Percentiles rank a stretch among this genome's conserved stretches.
phyloP scores from a whole-genome alignment of 768 basidiomycete genomes.

The Lentinula raphanica region DNA sequence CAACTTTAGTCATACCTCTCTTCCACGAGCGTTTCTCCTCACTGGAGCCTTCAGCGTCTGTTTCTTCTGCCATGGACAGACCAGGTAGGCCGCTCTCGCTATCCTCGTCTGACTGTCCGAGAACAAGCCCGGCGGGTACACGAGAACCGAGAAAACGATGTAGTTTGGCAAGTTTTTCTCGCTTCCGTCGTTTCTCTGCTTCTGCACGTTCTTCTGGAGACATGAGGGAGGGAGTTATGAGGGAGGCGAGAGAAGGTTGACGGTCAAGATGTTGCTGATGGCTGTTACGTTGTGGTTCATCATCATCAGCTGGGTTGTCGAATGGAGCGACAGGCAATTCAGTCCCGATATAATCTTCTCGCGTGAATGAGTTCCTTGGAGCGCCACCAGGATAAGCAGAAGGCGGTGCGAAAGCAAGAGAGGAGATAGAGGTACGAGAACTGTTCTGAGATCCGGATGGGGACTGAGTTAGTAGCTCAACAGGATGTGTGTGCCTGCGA shows the following conservation, averaged over 20 bases:
- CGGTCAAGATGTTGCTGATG: neutral
- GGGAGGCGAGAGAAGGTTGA: neutral
- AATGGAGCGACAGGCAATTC: neutral
- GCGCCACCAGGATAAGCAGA: neutral
- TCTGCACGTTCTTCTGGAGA: constrained; percentile 52
- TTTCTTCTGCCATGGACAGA: constrained; percentile 22
- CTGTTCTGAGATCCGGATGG: neutral
- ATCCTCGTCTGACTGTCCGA: constrained; percentile 37
- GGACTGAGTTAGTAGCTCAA: neutral
- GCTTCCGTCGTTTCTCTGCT: constrained; percentile 59
- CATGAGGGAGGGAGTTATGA: constrained; percentile 16
- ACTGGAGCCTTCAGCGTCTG: constrained; percentile 11
- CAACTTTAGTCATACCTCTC: constrained; percentile 16
- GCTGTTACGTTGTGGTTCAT: neutral
- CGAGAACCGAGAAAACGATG: constrained; percentile 84
- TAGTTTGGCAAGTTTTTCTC: constrained; percentile 74
- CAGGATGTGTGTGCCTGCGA: neutral
- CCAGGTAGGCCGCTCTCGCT: constrained; percentile 7
- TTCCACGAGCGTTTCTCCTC: constrained; percentile 39
- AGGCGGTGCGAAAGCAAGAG: neutral
- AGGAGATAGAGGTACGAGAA: neutral
- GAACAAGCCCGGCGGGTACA: constrained; percentile 65
- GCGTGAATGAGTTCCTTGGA: neutral
- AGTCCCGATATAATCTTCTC: neutral
- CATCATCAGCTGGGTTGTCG: neutral